Base-by-base conservation (phyloP, 73 alveolate genomes). In the Paramecium tetraurelia region DNA sequence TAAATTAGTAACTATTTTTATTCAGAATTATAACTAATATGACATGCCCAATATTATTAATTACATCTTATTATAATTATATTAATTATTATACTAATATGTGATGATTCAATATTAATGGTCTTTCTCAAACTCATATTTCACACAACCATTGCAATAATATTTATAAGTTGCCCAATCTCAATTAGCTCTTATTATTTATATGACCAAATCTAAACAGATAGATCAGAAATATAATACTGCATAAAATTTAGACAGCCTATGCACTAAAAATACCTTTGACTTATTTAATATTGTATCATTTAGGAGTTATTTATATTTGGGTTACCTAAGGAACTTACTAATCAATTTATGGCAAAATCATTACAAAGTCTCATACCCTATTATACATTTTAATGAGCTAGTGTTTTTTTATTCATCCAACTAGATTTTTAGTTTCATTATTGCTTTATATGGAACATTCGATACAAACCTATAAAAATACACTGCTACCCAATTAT, bases 381-480 rank as follows among this genome's bases (percentile, higher is more conserved):
- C 86, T n/a, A 72, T 72, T 35, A 33, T 72, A 16, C 10, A 35
- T 3, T 29, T 72, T 16, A 72, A 72, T 72, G 86, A 72, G 59
- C 68, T 72, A 72, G 46, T 5, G 20, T 35, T 40, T 16, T 36
- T 38, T 36, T 5, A 16, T 41, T 29, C 24, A 27, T 33, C 40
- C 69, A 53, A 53, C 69, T 72, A 72, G 86, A 72, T 72, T 38
- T 72, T 40, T 16, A 72, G 86, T 72, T 72, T 72, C 31, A 27
- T 72, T 7, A 72, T 72, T 16, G 86, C 86, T 21, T 7, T 72
- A 9, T 33, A 33, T 72, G 86, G 86, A 18, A 40, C 59, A 10
- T 72, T 72, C 20, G 86, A 72, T 72, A 35, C 40, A 36, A 72
- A 72, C 9, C 22, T 72, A 7, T 35, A 29, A 72, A 72, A 36